Percentiles rank a stretch among this genome's conserved stretches.
phyloP scores from a whole-genome alignment of 225 moss, liverwort and hornwort species.

The Pleurozium schreberi region DNA sequence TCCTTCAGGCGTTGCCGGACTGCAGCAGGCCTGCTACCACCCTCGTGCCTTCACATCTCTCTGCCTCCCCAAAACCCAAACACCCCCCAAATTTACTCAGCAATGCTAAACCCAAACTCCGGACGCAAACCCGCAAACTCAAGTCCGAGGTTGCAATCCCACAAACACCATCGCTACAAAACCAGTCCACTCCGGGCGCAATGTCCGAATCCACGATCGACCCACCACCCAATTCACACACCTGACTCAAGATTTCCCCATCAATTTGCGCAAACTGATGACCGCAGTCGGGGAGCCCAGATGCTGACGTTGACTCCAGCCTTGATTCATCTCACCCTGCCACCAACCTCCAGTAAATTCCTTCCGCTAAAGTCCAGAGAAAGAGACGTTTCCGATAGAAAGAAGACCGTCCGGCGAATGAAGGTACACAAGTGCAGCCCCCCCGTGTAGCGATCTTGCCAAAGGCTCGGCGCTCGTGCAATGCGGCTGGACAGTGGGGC shows the following conservation, averaged over 20 bases:
- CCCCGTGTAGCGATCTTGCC: background rate
- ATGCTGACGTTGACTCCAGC: background rate
- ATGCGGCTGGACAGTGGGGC: background rate
- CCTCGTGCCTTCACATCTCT: background rate
- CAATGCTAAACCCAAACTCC: background rate
- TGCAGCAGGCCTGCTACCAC: background rate
- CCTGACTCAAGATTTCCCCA: background rate
- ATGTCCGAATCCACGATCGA: background rate
- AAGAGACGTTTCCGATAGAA: background rate
- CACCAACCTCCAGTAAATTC: background rate
- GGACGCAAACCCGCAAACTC: background rate
- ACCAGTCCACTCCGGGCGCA: background rate
- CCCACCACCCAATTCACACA: background rate
- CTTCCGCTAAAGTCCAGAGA: background rate
- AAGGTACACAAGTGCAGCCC: background rate
- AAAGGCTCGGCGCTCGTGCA: constrained; percentile 7
- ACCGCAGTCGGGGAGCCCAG: background rate
- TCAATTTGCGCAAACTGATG: background rate
- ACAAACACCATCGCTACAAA: background rate
- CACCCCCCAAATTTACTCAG: background rate
- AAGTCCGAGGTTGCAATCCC: background rate
- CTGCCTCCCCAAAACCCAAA: background rate
- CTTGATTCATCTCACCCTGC: background rate
- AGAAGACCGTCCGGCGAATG: background rate
- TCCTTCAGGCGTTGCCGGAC: background rate